Conservation (phyloP, 768 basidiomycete genomes). For the Solioccasus polychromus region DNA sequence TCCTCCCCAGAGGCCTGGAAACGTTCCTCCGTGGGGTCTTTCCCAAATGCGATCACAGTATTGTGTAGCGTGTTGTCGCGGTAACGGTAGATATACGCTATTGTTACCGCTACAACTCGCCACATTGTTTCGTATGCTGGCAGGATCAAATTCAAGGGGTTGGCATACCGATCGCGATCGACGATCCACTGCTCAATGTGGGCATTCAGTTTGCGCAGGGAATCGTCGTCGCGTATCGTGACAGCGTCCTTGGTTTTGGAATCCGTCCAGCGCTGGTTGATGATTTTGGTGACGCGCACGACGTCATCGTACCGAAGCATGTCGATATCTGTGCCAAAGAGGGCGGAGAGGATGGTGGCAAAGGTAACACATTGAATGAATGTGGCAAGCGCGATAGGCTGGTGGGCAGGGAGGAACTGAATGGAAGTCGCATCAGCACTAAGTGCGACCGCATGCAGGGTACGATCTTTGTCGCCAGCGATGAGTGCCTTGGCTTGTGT, state of each 20-base stretch:
- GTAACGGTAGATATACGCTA: conserved; percentile 28
- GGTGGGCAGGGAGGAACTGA: conserved; percentile 11
- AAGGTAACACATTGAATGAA: conserved; percentile 46
- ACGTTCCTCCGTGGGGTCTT: conserved; percentile 20
- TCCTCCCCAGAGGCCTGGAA: conserved; percentile 17
- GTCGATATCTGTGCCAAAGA: conserved; percentile 33
- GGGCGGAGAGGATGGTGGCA: conserved; percentile 39
- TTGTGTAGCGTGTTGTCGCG: conserved; percentile 20
- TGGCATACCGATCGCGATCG: conserved; percentile 18
- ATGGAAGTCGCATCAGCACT: conserved; percentile 13
- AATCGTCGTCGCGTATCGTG: conserved; percentile 16
- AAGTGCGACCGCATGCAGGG: conserved; percentile 15
- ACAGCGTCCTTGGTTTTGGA: conserved; percentile 18
- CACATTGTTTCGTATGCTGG: conserved; percentile 65
- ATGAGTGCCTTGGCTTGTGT: conserved; percentile 22
- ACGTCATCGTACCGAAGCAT: conserved; percentile 36
- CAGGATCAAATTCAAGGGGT: conserved; percentile 52
- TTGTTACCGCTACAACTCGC: conserved; percentile 55
- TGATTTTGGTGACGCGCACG: conserved; percentile 36
- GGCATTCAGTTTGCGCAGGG: conserved; percentile 34
- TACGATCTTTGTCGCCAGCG: not conserved
- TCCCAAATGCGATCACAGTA: conserved; percentile 25
- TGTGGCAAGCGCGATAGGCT: conserved; percentile 29
- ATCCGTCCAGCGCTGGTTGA: conserved; percentile 31
- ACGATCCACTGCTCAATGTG: conserved; percentile 36